phyloP scores from a whole-genome alignment of 305 asterid genomes.

The Fraxinus sp. region DNA sequence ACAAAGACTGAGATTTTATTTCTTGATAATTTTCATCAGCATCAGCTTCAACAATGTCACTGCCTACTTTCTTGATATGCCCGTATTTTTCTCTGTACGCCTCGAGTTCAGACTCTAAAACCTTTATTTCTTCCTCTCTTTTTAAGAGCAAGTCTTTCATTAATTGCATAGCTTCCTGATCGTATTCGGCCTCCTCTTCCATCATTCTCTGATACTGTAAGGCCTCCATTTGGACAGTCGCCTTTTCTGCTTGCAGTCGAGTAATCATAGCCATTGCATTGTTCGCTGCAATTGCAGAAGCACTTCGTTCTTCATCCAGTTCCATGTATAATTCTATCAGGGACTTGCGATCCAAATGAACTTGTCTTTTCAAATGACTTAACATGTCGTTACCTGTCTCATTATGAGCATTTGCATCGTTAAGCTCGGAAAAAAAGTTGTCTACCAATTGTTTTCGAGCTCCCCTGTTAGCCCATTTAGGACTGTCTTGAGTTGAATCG shows the following conservation, averaged over 20 bases:
- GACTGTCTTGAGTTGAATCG: constrained; percentile 73
- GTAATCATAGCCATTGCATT: constrained; percentile 99
- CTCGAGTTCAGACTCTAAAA: constrained; percentile 59
- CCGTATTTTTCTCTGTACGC: constrained; percentile 58
- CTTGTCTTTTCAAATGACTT: constrained; percentile 53
- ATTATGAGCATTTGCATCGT: constrained; percentile 32
- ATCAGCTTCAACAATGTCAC: constrained; percentile 73
- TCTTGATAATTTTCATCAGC: constrained; percentile 75
- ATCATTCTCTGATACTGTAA: constrained; percentile 92
- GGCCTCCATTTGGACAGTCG: constrained; percentile 97
- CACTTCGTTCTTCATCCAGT: constrained; percentile 92
- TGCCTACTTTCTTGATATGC: constrained; percentile 44
- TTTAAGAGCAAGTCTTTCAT: constrained; percentile 62
- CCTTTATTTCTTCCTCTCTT: constrained; percentile 69
- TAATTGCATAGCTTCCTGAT: constrained; percentile 74
- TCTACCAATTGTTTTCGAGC: constrained; percentile 33
- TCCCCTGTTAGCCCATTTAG: constrained; percentile 47
- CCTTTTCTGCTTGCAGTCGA: constrained; percentile 87
- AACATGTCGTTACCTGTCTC: constrained; percentile 50
- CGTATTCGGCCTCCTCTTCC: constrained; percentile 96
- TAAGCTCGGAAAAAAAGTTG: constrained; percentile 36
- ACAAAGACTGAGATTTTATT: constrained; percentile 47
- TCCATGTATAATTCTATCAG: constrained; percentile 75
- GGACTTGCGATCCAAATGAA: constrained; percentile 58
- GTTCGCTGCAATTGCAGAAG: constrained; percentile 87